Conservation (phyloP, 768 basidiomycete species). For the Rossbeevera mucosa region DNA sequence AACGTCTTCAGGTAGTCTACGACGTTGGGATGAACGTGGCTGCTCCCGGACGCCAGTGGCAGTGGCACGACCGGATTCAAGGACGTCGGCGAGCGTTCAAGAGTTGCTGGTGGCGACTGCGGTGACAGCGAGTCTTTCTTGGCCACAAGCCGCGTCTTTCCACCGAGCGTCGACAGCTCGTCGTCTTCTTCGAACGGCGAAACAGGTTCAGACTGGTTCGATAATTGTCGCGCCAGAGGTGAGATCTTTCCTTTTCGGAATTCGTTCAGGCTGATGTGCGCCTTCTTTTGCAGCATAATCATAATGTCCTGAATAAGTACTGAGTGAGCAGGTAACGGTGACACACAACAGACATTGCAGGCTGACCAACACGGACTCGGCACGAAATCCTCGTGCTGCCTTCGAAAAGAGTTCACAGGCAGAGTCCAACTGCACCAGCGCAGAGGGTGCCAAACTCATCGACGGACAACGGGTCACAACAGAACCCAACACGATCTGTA, state of each 20-base stretch:
- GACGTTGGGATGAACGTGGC: slow-evolving; percentile 57
- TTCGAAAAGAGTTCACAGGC: slow-evolving; percentile 73
- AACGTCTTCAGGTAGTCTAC: slow-evolving; percentile 69
- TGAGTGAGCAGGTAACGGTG: slow-evolving; percentile 9
- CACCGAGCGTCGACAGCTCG: slow-evolving; percentile 59
- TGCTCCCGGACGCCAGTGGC: slow-evolving; percentile 49
- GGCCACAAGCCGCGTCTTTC: slow-evolving; percentile 60
- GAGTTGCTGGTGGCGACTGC: slow-evolving; percentile 33
- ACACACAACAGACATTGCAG: neutral
- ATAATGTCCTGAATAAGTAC: slow-evolving; percentile 49
- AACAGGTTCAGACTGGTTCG: slow-evolving; percentile 36
- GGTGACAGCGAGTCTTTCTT: slow-evolving; percentile 58
- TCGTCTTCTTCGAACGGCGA: slow-evolving; percentile 53
- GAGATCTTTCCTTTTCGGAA: slow-evolving; percentile 55
- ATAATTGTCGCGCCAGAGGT: slow-evolving; percentile 34
- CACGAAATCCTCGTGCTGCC: slow-evolving; percentile 60
- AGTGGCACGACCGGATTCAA: slow-evolving; percentile 70
- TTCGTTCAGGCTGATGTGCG: slow-evolving; percentile 60
- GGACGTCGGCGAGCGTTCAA: slow-evolving; percentile 67
- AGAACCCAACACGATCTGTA: slow-evolving; percentile 62
- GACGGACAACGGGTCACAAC: slow-evolving; percentile 77
- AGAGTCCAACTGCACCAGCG: slow-evolving; percentile 67
- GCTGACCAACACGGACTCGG: slow-evolving; percentile 59
- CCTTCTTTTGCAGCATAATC: slow-evolving; percentile 58
- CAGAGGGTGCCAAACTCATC: slow-evolving; percentile 73